Conservation (phyloP, 2,329 filamentous ascomycete genomes). For the Colletotrichum lupini region DNA sequence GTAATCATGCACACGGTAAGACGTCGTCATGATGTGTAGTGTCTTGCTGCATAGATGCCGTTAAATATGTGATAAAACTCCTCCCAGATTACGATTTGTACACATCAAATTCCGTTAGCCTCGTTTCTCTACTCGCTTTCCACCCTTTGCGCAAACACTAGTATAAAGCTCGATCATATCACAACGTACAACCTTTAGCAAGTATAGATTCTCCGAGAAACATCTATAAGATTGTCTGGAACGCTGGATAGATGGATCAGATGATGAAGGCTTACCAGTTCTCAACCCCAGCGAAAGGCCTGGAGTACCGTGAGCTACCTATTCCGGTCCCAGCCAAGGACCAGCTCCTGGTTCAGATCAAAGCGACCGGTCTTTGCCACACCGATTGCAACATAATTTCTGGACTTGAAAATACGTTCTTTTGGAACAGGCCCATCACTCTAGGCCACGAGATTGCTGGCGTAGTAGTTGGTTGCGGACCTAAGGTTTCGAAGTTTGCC, state of each 20-base stretch:
- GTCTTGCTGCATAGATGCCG: no score
- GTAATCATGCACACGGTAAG: no score
- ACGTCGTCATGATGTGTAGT: no score
- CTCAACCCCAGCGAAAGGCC: background rate
- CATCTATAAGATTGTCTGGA: background rate
- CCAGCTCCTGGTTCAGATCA: constrained; percentile 1
- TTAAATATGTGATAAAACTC: no score
- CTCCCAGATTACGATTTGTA: no score
- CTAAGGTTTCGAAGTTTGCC: background rate
- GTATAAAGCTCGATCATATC: no score
- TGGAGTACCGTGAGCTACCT: background rate
- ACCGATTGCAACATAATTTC: constrained; percentile 8
- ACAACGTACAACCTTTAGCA: no score
- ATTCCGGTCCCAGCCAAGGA: background rate
- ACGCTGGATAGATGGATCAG: background rate
- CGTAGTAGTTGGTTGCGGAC: background rate
- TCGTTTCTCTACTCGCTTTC: no score
- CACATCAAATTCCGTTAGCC: no score
- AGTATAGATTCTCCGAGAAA: background rate
- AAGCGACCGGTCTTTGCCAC: constrained; percentile 12
- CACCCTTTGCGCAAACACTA: no score
- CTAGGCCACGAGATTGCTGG: constrained; percentile 17
- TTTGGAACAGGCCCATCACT: background rate
- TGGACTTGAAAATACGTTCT: background rate
- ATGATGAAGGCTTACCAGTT: constrained; percentile 16